These are phyloP conservation scores for Gnomoniopsis sp. DNA, from an alignment of 2,329 filamentous ascomycete genomes.

Conservation along the genomic window DNA sequence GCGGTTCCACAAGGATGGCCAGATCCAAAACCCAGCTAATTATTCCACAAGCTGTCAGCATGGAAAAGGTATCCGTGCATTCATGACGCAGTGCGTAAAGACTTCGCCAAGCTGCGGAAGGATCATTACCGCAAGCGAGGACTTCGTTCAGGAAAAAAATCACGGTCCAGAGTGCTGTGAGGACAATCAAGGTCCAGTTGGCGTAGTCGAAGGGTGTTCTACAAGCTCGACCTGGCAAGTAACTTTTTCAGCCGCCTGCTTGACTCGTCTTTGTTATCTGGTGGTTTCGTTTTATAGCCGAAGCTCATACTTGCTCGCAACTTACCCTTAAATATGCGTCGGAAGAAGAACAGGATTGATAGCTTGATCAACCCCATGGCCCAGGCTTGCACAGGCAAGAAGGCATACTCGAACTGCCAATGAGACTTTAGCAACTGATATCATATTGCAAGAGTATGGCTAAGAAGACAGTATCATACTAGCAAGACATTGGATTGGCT, in stretches of 20 bases:
- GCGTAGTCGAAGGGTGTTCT: neutral
- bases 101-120: neutral
- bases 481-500: neutral
- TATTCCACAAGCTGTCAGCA: neutral
- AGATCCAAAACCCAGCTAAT: neutral
- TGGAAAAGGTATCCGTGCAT: neutral
- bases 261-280: too few relatives aligned
- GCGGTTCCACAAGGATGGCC: neutral
- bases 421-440: too few relatives aligned
- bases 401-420: neutral
- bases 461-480: neutral
- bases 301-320: neutral
- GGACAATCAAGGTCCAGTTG: neutral
- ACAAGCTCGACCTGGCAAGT: neutral
- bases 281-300: neutral
- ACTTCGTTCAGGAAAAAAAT: neutral
- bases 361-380: neutral
- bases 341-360: neutral
- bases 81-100: neutral
- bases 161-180: neutral
- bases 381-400: neutral
- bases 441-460: too few relatives aligned
- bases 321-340: neutral
- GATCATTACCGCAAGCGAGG: neutral
- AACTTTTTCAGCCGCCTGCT: too few relatives aligned